Evolutionary conservation across 1,284 basidiomycete species (phyloP), one percentile per base, ranked within the genome.

Genomic region (Phenoliferia sp.): DNA sequence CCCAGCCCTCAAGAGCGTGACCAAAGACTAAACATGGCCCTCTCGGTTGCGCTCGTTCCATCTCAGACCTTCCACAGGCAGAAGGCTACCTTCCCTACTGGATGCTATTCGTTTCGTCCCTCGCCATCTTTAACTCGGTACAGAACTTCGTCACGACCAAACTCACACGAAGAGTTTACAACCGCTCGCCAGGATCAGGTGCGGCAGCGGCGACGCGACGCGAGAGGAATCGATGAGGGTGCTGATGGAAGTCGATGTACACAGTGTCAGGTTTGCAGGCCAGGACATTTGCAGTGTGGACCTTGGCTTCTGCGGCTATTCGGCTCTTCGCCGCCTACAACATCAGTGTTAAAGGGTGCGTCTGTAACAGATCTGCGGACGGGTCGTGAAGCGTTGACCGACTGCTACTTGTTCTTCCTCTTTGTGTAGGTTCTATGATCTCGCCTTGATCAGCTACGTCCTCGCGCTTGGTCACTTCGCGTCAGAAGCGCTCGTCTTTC

Each of bases 391-490:
- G n/a, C n/a, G 59, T 58, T 52, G 7, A 5, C 59, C 62, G 61
- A n/a, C 63, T 62, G 36, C 44, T 35, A 33, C 59, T 62, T 64
- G 6, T 48, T 58, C 12, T 33, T 58, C 32, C 4, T 58, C 32
- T 33, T 7, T 22, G 26, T 12, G 7, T 74, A 95, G 93, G n/a
- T 80, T 92, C 31, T 99, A 97, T 80, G 88, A 95, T 78, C 87
- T 98, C 79, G 85, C 91, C 22, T 81, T 95, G 70, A 84, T 89
- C 77, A 89, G 90, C 39, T 98, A 94, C 80, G 85, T 91, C 69
- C 87, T 97, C 74, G 94, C 93, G 0, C 89, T 94, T 72, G 85
- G 83, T 16, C 95, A 99, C 82, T 97, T 96, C 78, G 83, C 84
- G 36, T 88, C 90, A 32, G 95, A 99, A 80, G 79, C 91, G 65